These are phyloP conservation scores for Arxiozyma bovina DNA, from an alignment of 1,139 yeast genomes.

Conservation along the genomic window DNA sequence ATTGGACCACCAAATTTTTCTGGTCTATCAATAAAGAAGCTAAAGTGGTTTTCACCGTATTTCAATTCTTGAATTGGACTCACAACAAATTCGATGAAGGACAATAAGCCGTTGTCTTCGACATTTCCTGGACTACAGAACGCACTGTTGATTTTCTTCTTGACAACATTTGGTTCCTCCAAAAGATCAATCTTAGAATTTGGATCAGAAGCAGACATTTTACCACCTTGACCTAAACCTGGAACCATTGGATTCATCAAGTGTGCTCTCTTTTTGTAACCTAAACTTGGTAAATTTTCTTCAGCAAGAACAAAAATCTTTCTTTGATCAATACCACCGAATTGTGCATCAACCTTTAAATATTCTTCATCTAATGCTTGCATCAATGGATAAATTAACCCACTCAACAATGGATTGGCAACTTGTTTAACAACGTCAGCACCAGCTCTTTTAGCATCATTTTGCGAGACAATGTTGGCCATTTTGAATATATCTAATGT, in stretches of 20 bases:
- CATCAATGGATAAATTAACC: conserved; percentile 95
- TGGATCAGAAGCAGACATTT: conserved; percentile 98
- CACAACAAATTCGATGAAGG: conserved; percentile 76
- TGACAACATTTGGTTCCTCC: conserved; percentile 80
- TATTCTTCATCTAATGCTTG: conserved; percentile 96
- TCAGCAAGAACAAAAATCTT: conserved; percentile 96
- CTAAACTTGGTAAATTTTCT: conserved; percentile 76
- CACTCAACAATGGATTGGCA: conserved; percentile 83
- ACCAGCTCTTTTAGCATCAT: conserved; percentile 98
- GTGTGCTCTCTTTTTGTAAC: conserved; percentile 96
- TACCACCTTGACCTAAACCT: conserved; percentile 92
- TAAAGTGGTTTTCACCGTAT: conserved; percentile 44
- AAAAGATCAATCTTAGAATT: conserved; percentile 89
- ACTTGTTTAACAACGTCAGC: conserved; percentile 99
- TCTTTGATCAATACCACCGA: conserved; percentile 98
- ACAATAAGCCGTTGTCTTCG: conserved; percentile 80
- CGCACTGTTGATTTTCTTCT: conserved; percentile 86
- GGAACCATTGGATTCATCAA: conserved; percentile 99
- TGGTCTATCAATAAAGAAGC: conserved; percentile 77
- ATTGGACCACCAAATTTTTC: conserved; percentile 95
- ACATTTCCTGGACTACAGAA: conserved; percentile 93
- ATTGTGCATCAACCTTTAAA: conserved; percentile 84
- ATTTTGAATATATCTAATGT: conserved; percentile 82
- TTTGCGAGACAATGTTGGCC: conserved; percentile 77
- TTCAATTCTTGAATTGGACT: conserved; percentile 80